Percentiles rank a stretch among this genome's conserved stretches.
phyloP scores from a whole-genome alignment of 768 basidiomycete genomes.

The Lentinus brumalis region DNA sequence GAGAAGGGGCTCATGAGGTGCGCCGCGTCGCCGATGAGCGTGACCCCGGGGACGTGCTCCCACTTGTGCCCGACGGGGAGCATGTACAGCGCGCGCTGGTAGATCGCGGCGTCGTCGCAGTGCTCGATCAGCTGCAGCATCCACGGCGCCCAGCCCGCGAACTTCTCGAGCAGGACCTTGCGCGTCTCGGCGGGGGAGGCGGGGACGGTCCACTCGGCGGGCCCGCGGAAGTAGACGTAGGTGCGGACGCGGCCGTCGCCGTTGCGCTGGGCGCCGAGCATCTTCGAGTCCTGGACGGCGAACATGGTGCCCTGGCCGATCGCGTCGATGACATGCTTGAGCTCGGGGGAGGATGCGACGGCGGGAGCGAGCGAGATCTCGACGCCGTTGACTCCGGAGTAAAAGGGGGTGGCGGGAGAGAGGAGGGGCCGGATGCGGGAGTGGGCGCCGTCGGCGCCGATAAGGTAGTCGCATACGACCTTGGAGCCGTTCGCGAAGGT shows the following conservation, averaged over 20 bases:
- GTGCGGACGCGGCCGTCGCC: slow-evolving; percentile 23
- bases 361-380: slow-evolving; percentile 26
- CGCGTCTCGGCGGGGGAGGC: slow-evolving; percentile 10
- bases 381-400: slow-evolving; percentile 33
- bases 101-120: slow-evolving; percentile 5
- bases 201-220: slow-evolving; percentile 14
- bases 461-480: slow-evolving; percentile 23
- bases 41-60: slow-evolving; percentile 8
- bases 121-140: slow-evolving; percentile 11
- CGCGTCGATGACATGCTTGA: slow-evolving; percentile 3
- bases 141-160: slow-evolving; percentile 14
- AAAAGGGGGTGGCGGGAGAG: slow-evolving; percentile 33
- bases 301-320: slow-evolving; percentile 35
- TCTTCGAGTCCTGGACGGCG: slow-evolving; percentile 27
- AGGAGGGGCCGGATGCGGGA: slow-evolving; percentile 39
- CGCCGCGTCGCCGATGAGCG: slow-evolving; percentile 33
- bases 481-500: neutral
- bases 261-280: slow-evolving; percentile 36
- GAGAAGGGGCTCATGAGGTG: slow-evolving; percentile 41
- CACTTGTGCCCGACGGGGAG: slow-evolving; percentile 17
- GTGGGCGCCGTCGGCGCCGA: slow-evolving; percentile 46
- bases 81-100: slow-evolving; percentile 15
- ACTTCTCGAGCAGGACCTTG: slow-evolving; percentile 3
- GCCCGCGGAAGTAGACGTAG: slow-evolving; percentile 12
- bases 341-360: slow-evolving; percentile 2